phyloP scores from a whole-genome alignment of 345 rosid species.

The Abelmoschus esculentus region DNA sequence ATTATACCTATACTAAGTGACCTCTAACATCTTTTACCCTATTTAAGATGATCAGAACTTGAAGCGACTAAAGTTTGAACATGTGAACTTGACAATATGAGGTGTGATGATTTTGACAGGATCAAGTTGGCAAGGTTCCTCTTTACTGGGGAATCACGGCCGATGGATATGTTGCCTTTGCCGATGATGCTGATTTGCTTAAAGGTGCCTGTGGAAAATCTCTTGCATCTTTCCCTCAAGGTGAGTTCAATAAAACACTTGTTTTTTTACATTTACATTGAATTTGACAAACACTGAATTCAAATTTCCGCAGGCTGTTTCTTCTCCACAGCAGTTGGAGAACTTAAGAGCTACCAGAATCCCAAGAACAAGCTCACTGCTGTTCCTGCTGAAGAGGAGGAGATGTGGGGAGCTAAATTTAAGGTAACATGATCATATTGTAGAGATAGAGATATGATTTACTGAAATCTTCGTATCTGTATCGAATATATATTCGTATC shows the following conservation, averaged over 20 bases:
- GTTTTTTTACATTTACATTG: background rate
- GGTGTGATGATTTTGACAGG: conserved; percentile 33
- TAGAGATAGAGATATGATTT: background rate
- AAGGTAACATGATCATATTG: conserved; percentile 36
- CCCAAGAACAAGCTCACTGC: conserved; percentile 91
- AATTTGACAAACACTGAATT: background rate
- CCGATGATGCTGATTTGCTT: conserved; percentile 71
- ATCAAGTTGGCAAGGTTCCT: conserved; percentile 82
- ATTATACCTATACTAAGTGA: too few species aligned
- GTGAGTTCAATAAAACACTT: conserved; percentile 24
- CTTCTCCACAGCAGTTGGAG: conserved; percentile 82
- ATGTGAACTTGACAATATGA: too few species aligned
- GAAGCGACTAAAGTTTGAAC: too few species aligned
- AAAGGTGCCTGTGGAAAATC: conserved; percentile 96
- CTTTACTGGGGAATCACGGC: conserved; percentile 98
- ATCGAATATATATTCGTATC: too few species aligned
- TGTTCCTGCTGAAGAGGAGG: conserved; percentile 82
- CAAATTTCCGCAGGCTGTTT: conserved; percentile 55
- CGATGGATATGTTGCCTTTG: conserved; percentile 84
- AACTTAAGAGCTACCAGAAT: conserved; percentile 77
- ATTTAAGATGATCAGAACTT: too few species aligned
- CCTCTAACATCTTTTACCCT: too few species aligned
- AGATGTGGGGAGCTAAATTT: conserved; percentile 95
- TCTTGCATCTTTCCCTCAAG: conserved; percentile 96
- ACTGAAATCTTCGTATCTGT: too few species aligned